Percentiles rank a stretch among this genome's conserved stretches.
These are phyloP conservation scores for Solanum tacnaense DNA, from an alignment of 257 asterid genomes.

Conservation along the genomic window DNA sequence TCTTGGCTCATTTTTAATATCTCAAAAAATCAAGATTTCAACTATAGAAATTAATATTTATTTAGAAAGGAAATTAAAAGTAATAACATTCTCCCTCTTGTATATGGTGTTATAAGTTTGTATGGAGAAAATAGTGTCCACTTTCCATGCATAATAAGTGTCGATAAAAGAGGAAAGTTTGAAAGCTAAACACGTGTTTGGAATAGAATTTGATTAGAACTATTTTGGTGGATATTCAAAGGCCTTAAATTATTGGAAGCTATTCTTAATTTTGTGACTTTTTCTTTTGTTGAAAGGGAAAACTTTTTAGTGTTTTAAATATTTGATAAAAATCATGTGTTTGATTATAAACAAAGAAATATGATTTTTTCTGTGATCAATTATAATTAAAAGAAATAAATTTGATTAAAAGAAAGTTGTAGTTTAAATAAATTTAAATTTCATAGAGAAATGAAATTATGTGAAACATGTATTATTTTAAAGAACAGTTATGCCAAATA, in stretches of 20 bases:
- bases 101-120: neutral
- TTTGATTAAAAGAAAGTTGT: neutral
- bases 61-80: neutral
- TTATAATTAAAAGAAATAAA: neutral
- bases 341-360: neutral
- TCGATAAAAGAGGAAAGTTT: neutral
- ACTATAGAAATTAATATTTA: neutral
- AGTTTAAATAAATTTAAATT: neutral
- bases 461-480: neutral
- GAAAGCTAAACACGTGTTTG: neutral
- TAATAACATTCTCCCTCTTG: neutral
- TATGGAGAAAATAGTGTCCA: neutral
- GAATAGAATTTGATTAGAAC: neutral
- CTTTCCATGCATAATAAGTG: neutral
- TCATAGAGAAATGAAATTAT: neutral
- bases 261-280: neutral
- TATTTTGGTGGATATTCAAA: neutral
- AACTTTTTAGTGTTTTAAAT: neutral
- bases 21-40: neutral
- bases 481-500: neutral
- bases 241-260: neutral
- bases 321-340: neutral
- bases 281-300: neutral
- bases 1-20: slow-evolving; percentile 41
- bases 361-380: neutral